A percentile compares a stretch with the other conserved stretches of the same genome.
phyloP scores from a whole-genome alignment of 352 stramenopile genomes.

The Phytophthora brassicae region DNA sequence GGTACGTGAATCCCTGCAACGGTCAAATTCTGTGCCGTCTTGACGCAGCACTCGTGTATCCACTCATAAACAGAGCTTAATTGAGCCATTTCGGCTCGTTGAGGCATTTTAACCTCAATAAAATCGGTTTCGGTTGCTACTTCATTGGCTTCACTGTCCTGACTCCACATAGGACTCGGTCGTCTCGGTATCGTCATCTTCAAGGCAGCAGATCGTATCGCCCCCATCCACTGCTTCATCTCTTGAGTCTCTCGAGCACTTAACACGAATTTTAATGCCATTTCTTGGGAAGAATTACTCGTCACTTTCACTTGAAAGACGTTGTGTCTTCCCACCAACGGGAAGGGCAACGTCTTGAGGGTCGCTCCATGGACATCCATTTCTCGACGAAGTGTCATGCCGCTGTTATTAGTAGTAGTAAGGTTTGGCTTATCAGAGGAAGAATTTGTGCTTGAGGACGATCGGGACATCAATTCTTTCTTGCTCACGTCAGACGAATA shows the following conservation, averaged over 20 bases:
- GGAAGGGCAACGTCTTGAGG: constrained; percentile 54
- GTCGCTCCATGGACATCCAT: constrained; percentile 35
- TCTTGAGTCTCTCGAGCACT: constrained; percentile 52
- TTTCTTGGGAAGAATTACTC: not conserved
- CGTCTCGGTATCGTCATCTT: constrained; percentile 11
- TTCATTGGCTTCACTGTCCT: constrained; percentile 9
- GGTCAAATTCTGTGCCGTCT: constrained; percentile 44
- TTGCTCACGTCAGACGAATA: constrained; percentile 38
- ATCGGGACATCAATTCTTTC: constrained; percentile 15
- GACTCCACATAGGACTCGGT: constrained; percentile 20
- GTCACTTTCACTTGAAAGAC: constrained; percentile 53
- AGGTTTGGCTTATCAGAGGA: too few relatives aligned
- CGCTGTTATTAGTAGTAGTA: constrained; percentile 23
- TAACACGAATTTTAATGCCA: constrained; percentile 36
- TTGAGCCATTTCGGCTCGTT: constrained; percentile 41
- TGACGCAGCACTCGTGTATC: constrained; percentile 52
- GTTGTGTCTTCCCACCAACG: constrained; percentile 42
- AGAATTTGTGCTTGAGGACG: too few relatives aligned
- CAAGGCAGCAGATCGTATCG: constrained; percentile 28
- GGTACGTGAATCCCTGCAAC: constrained; percentile 36
- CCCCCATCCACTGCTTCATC: constrained; percentile 47
- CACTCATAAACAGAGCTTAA: constrained; percentile 55
- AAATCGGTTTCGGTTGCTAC: constrained; percentile 32
- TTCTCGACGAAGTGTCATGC: constrained; percentile 55
- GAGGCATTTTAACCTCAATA: constrained; percentile 31